Evolutionary conservation across 176 grass and related monocot genomes (phyloP).

Genomic region (Oryza australiensis): DNA sequence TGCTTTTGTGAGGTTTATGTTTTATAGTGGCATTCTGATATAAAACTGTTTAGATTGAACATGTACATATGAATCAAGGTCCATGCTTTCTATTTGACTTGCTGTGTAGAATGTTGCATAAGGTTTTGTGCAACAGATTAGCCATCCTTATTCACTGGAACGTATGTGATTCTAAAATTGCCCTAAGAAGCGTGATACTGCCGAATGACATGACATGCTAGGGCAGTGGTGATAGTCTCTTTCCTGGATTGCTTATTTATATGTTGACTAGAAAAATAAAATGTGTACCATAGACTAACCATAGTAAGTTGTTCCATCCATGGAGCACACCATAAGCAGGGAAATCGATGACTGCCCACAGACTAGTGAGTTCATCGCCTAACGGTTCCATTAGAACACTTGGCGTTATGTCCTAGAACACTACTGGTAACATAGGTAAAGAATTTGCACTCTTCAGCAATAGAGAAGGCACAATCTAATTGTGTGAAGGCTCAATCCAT

Average conservation of each 20-base stretch:
- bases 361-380: too few relatives aligned
- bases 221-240: not conserved
- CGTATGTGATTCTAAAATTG: not conserved
- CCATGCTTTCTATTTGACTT: not conserved
- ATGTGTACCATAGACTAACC: not conserved
- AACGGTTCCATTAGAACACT: too few relatives aligned
- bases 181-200: not conserved
- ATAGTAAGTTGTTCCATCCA: too few relatives aligned
- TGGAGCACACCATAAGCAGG: too few relatives aligned
- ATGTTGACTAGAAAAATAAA: not conserved
- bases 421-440: too few relatives aligned
- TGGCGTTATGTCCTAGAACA: too few relatives aligned
- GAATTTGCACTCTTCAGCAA: too few relatives aligned
- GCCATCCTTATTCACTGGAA: not conserved
- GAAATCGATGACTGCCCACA: too few relatives aligned
- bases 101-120: not conserved
- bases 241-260: not conserved
- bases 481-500: too few relatives aligned
- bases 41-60: not conserved
- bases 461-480: too few relatives aligned
- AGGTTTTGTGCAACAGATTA: not conserved
- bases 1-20: not conserved
- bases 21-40: not conserved
- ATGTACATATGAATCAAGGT: not conserved
- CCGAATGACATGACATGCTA: not conserved